Conservation (phyloP, 2,329 filamentous ascomycete genomes). For the Cytospora piceae region DNA sequence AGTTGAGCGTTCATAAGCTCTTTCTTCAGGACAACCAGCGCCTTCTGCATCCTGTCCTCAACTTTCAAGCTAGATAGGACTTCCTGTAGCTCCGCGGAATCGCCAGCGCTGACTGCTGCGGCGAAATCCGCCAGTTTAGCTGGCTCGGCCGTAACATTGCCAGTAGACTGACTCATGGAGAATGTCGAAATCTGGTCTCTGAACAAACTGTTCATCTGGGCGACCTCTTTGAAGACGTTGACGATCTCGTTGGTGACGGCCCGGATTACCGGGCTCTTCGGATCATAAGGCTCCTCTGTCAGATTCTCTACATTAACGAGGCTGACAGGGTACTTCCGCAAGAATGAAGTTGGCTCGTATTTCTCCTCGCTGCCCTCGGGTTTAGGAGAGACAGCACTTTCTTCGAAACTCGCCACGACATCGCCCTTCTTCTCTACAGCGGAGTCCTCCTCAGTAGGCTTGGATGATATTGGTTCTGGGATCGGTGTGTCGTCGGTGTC, state of each 20-base stretch:
- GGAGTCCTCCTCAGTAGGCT: conserved; percentile 56
- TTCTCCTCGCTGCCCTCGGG: conserved; percentile 54
- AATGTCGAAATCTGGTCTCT: conserved; percentile 97
- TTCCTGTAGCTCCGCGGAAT: conserved; percentile 89
- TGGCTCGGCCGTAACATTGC: conserved; percentile 93
- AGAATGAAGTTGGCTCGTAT: conserved; percentile 88
- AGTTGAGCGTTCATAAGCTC: conserved; percentile 98
- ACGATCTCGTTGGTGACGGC: conserved; percentile 97
- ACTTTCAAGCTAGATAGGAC: conserved; percentile 88
- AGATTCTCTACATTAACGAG: conserved; percentile 96
- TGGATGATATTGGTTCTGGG: conserved; percentile 62
- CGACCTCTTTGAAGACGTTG: conserved; percentile 98
- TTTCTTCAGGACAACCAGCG: conserved; percentile 91
- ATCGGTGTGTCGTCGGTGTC: conserved; percentile 47
- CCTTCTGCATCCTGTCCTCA: conserved; percentile 89
- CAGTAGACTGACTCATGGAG: conserved; percentile 90
- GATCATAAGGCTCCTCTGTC: conserved; percentile 83
- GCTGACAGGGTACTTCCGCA: conserved; percentile 89
- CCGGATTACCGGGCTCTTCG: conserved; percentile 84
- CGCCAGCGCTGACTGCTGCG: conserved; percentile 92
- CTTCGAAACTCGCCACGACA: conserved; percentile 96
- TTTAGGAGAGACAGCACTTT: conserved; percentile 68
- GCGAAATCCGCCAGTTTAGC: conserved; percentile 96
- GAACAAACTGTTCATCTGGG: conserved; percentile 90
- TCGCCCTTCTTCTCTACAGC: conserved; percentile 79